Evolutionary conservation across 164 flowering plant genomes (phyloP).

Genomic region (Vitis labrusca): DNA sequence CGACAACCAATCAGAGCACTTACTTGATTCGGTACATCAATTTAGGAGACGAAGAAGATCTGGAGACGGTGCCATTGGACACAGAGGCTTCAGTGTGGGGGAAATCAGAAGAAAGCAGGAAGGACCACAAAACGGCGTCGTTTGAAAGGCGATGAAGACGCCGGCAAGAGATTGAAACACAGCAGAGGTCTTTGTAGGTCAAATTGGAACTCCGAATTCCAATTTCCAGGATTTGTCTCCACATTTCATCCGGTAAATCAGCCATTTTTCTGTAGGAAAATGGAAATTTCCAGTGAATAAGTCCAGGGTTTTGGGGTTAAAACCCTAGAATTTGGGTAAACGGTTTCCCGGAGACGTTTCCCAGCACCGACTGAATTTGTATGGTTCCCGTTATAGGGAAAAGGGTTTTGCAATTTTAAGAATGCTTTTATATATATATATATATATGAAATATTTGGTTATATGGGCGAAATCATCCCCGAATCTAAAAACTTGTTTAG

Average conservation of each 20-base stretch:
- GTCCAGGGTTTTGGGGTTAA: no score
- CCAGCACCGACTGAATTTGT: no score
- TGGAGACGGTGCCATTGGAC: conserved; percentile 4
- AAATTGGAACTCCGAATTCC: conserved; percentile 32
- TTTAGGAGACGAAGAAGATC: conserved; percentile 17
- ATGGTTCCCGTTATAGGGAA: no score
- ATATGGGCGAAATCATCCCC: no score
- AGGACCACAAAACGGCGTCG: conserved; percentile 55
- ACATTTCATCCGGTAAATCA: conserved; percentile 63
- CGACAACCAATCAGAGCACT: no score
- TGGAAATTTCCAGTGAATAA: no score
- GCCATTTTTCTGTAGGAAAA: conserved; percentile 4
- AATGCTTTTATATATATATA: no score
- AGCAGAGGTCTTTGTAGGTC: conserved; percentile 52
- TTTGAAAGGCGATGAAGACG: conserved; percentile 48
- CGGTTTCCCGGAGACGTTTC: no score
- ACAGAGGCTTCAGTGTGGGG: conserved; percentile 10
- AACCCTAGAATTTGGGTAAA: no score
- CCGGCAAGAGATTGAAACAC: conserved; percentile 53
- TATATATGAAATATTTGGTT: no score
- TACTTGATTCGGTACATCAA: conserved; percentile 41
- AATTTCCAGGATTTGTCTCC: conserved; percentile 50
- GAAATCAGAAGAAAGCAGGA: conserved; percentile 49
- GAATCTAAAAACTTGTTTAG: no score
- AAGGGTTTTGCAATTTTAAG: no score